These are phyloP conservation scores for Colletotrichum paranaense DNA, from an alignment of 2,329 filamentous ascomycete species.

Conservation along the genomic window DNA sequence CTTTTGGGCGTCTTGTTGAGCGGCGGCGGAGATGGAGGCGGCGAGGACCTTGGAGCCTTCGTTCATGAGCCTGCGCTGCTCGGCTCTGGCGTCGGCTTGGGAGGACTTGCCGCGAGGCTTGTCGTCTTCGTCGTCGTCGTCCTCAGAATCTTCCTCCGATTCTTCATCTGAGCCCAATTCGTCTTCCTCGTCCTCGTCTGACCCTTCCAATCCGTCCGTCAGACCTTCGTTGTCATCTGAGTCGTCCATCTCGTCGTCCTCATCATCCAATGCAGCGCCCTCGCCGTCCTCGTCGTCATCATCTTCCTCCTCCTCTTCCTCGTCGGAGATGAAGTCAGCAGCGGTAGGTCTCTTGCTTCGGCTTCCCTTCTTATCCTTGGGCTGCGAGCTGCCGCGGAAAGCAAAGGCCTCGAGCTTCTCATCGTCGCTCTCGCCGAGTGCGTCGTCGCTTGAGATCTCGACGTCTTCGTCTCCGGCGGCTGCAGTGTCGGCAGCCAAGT, in stretches of 20 bases:
- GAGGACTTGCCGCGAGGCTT: conserved; percentile 21
- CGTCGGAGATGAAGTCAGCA: conserved; percentile 67
- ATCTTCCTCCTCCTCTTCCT: conserved; percentile 52
- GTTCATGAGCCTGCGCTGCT: conserved; percentile 75
- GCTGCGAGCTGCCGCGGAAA: conserved; percentile 69
- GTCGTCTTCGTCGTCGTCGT: conserved; percentile 32
- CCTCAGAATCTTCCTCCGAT: conserved; percentile 46
- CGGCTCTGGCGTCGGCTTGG: conserved; percentile 55
- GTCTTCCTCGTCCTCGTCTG: conserved; percentile 46
- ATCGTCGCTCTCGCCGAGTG: conserved; percentile 86
- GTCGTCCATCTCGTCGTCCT: conserved; percentile 48
- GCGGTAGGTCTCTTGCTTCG: conserved; percentile 57
- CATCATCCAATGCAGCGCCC: conserved; percentile 44
- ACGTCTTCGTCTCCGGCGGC: conserved; percentile 61
- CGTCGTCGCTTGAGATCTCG: conserved; percentile 74
- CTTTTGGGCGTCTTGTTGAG: conserved; percentile 83
- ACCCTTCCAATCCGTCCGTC: conserved; percentile 38
- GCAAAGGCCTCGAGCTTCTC: conserved; percentile 82
- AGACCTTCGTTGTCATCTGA: conserved; percentile 42
- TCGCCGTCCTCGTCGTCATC: conserved; percentile 48
- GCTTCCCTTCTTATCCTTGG: conserved; percentile 46
- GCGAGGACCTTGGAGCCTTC: conserved; percentile 75
- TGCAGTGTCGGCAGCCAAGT: conserved; percentile 63
- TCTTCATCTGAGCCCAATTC: conserved; percentile 46
- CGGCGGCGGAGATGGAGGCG: conserved; percentile 70